A percentile compares a stretch with the other conserved stretches of the same genome.
Conservation (phyloP, 305 asterid species). For the Fraxinus paxiana region DNA sequence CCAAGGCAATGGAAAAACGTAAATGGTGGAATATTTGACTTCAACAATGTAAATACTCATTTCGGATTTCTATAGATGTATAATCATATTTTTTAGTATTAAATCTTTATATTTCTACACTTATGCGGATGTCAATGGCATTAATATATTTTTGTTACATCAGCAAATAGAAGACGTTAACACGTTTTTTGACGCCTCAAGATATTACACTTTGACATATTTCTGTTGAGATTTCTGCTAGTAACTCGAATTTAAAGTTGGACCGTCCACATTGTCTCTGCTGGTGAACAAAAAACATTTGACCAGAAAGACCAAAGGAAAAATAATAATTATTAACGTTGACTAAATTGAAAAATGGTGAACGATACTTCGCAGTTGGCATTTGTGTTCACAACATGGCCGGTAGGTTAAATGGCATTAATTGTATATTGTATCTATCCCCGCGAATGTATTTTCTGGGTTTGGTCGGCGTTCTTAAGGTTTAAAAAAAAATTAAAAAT, state of each 20-base stretch:
- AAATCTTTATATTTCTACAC: background rate
- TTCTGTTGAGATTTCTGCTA: background rate
- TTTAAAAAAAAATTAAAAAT: background rate
- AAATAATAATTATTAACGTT: background rate
- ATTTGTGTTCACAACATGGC: background rate
- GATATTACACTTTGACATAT: background rate
- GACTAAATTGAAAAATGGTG: background rate
- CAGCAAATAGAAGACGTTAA: background rate
- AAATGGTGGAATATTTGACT: slow-evolving; percentile 78
- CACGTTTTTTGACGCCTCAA: background rate
- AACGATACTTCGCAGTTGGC: background rate
- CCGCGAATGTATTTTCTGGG: background rate
- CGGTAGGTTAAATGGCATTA: background rate
- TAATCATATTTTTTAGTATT: background rate
- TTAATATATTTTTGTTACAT: background rate
- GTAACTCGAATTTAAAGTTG: background rate
- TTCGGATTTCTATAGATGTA: background rate
- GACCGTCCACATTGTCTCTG: background rate
- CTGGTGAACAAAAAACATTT: background rate
- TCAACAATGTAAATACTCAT: background rate
- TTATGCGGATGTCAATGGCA: background rate
- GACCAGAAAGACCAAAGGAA: background rate
- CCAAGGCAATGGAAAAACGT: slow-evolving; percentile 72
- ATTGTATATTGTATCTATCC: background rate
- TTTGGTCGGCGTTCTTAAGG: background rate